Evolutionary conservation across 257 asterid species (phyloP).

Genomic region (Salvia splendens): DNA sequence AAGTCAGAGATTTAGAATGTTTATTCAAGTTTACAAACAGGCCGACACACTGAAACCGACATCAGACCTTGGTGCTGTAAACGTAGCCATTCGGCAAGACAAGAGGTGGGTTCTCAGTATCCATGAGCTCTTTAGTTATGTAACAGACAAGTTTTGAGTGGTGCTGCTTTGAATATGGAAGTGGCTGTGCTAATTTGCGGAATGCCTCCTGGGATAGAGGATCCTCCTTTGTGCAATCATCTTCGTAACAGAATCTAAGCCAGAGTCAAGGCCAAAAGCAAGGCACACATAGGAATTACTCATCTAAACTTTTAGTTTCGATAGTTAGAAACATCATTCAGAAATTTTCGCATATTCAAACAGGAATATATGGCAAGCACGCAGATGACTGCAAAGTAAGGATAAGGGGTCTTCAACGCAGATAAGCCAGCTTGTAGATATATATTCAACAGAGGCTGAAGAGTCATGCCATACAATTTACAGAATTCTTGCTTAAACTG

Average conservation of each 20-base stretch:
- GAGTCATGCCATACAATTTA: constrained; percentile 95
- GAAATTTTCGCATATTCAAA: constrained; percentile 8
- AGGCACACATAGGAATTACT: background rate
- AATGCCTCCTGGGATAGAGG: constrained; percentile 96
- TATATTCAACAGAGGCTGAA: constrained; percentile 86
- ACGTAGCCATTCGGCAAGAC: constrained; percentile 96
- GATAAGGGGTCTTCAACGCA: constrained; percentile 99
- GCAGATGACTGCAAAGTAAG: constrained; percentile 32
- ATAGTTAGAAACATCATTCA: background rate
- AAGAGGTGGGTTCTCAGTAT: constrained; percentile 95
- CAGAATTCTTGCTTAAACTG: constrained; percentile 97
- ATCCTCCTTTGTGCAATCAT: constrained; percentile 95
- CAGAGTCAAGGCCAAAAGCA: constrained; percentile 60
- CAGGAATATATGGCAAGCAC: background rate
- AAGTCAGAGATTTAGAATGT: background rate
- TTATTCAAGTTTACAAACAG: background rate
- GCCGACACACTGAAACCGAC: background rate
- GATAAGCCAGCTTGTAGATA: constrained; percentile 97
- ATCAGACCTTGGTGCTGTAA: constrained; percentile 91
- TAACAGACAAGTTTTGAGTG: constrained; percentile 94
- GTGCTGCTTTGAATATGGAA: constrained; percentile 97
- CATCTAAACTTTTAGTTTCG: constrained; percentile 18
- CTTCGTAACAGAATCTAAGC: constrained; percentile 83
- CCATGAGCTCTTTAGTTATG: constrained; percentile 91
- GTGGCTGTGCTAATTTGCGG: constrained; percentile 80